Conservation (phyloP, 1,284 basidiomycete species). For the Trichosporon sp. region DNA sequence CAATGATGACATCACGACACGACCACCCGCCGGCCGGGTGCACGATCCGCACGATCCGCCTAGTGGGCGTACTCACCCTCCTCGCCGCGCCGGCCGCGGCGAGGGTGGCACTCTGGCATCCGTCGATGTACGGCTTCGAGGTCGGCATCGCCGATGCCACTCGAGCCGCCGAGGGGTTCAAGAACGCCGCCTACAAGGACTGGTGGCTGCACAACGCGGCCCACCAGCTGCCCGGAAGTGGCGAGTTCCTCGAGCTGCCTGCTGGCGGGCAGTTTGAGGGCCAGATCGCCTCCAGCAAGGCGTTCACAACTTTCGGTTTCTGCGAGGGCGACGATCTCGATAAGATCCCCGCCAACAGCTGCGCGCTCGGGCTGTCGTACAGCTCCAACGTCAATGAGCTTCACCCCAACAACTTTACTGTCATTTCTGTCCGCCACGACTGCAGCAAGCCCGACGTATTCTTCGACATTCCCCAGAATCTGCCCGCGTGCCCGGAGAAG, state of each 20-base stretch:
- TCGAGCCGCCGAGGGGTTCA: not conserved
- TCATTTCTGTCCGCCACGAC: conserved; percentile 66
- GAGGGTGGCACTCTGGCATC: not conserved
- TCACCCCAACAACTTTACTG: conserved; percentile 60
- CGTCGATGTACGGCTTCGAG: not conserved
- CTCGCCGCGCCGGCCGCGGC: not conserved
- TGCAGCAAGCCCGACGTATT: conserved; percentile 60
- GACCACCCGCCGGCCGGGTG: not conserved
- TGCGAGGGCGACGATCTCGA: not conserved
- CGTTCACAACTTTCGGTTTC: not conserved
- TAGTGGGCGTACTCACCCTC: not conserved
- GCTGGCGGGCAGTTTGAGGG: conserved; percentile 27
- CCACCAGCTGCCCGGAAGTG: conserved; percentile 6
- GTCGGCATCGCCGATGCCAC: not conserved
- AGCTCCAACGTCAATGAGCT: conserved; percentile 55
- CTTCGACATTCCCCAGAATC: conserved; percentile 59
- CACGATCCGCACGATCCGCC: not conserved
- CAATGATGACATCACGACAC: not conserved
- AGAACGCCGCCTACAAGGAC: not conserved
- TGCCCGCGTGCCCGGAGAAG: conserved; percentile 61
- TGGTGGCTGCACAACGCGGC: not conserved
- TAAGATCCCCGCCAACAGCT: conserved; percentile 7
- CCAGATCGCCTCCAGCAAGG: conserved; percentile 6
- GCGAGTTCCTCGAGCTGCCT: conserved; percentile 39
- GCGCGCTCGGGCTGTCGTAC: conserved; percentile 60